These are phyloP conservation scores for Termitomyces sp. DNA, from an alignment of 768 basidiomycete genomes.

Conservation along the genomic window DNA sequence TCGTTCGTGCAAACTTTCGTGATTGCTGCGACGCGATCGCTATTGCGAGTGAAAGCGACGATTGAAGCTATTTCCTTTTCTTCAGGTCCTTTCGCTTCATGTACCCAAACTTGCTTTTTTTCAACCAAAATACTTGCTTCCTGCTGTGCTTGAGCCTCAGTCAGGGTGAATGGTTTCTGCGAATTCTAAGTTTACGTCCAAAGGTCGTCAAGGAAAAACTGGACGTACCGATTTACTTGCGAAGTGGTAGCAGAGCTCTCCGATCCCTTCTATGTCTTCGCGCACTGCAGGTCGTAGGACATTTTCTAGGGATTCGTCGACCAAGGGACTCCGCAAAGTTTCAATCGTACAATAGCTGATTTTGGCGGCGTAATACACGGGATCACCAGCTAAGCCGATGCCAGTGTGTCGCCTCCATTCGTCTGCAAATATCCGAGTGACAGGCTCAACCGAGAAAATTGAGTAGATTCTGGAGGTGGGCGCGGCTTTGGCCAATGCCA, in stretches of 20 bases:
- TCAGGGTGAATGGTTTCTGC: constrained; percentile 52
- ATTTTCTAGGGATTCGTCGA: constrained; percentile 21
- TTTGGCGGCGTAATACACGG: constrained; percentile 60
- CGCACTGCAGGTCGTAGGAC: constrained; percentile 41
- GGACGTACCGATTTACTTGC: constrained; percentile 54
- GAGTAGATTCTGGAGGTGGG: constrained; percentile 53
- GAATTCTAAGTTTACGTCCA: neutral
- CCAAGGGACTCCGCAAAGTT: constrained; percentile 29
- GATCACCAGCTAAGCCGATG: constrained; percentile 29
- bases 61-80: constrained; percentile 52
- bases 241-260: constrained; percentile 51
- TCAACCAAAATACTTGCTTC: constrained; percentile 53
- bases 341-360: constrained; percentile 50
- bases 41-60: constrained; percentile 65
- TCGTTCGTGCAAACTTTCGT: constrained; percentile 70
- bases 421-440: constrained; percentile 43
- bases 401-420: constrained; percentile 48
- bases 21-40: constrained; percentile 52
- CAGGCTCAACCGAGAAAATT: constrained; percentile 51
- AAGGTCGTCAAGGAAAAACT: neutral
- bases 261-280: constrained; percentile 36
- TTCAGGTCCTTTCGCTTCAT: constrained; percentile 33
- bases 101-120: constrained; percentile 56
- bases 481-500: constrained; percentile 23
- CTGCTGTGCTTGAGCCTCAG: constrained; percentile 31